Evolutionary conservation across 2,329 filamentous ascomycete species (phyloP).

Genomic region (Fusarium continuum): DNA sequence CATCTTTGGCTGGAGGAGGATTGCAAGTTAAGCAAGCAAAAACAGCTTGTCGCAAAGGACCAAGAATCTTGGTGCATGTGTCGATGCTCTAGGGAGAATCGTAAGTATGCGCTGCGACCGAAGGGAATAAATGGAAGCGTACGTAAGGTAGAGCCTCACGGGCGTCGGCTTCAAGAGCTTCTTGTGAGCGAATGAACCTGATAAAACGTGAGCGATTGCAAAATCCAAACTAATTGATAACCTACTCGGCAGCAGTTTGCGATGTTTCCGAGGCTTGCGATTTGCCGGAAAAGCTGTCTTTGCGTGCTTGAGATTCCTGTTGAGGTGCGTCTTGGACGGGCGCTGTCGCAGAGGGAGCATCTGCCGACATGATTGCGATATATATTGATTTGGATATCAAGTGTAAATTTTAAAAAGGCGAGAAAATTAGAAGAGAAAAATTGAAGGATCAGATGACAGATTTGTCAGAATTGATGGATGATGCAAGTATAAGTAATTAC

Average conservation of each 20-base stretch:
- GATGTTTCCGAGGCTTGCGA: conserved; percentile 68
- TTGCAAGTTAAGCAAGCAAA: conserved; percentile 97
- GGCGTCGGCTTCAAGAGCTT: conserved; percentile 92
- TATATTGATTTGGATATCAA: neutral
- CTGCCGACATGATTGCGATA: conserved; percentile 50
- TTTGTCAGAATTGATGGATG: conserved; percentile 7
- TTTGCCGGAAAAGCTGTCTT: conserved; percentile 67
- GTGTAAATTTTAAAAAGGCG: neutral
- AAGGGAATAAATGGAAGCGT: conserved; percentile 46
- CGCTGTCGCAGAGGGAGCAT: conserved; percentile 46
- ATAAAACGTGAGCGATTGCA: neutral
- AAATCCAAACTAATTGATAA: fast-evolving
- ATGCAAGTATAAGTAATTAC: conserved; percentile 8
- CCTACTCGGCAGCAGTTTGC: conserved; percentile 77
- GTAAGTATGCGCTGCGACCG: conserved; percentile 33
- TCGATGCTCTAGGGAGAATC: conserved; percentile 79
- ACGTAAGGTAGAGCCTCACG: conserved; percentile 95
- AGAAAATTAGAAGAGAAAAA: neutral
- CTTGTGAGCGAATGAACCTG: conserved; percentile 88
- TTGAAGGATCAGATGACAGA: conserved; percentile 1
- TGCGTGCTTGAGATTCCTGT: conserved; percentile 51
- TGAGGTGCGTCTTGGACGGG: conserved; percentile 36
- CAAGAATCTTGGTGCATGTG: conserved; percentile 89
- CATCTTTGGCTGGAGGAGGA: conserved; percentile 72
- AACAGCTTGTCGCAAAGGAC: conserved; percentile 84